Base-by-base conservation (phyloP, 192 early-diverging fungal genomes). In the Pilaira anomala region DNA sequence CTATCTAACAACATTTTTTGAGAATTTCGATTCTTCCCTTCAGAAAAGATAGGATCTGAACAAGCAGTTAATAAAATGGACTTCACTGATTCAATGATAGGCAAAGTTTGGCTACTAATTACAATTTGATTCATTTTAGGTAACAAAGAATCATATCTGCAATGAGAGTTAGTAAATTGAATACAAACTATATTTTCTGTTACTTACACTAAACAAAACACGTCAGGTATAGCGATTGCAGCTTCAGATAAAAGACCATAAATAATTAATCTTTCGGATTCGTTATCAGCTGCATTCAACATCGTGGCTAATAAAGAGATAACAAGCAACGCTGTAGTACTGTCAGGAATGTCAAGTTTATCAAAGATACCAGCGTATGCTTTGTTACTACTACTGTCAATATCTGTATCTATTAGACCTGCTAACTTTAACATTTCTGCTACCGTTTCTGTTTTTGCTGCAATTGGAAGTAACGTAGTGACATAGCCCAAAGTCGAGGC, bases 161-260 rank as follows among this genome's bases (percentile, higher is more conserved):
- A n/a, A n/a, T n/a, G n/a, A n/a, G n/a, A n/a, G n/a, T n/a, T n/a
- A n/a, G 14, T 8, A 36, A 40, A 18, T 41, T 39, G 18, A 48
- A 48, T 19, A n/a, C 7, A 12, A 40, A 19, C 3, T 36, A 19
- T 21, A 62, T 33, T 53, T 33, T 9, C 22, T n/a, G 21, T 16
- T n/a, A 78, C 83, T 83, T 84, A 91, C 85, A 93, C 76, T 21
- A 91, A 67, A 6, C 78, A 67, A 65, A 93, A 87, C 14, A 87
- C 80, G 61, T 92, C 85, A 12, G 90, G 91, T 11, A 84, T 74
- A n/a, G 80, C 72, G 16, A 81, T 70, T 1, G 91, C 85, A 30
- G 86, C 84, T 68, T 93, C 91, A 19, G 87, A 83, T 25, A 93
- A 71, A 71, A 90, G 86, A 0, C 83, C 83, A 48, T 92, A 93